These are phyloP conservation scores for Linnemannia schmuckeri DNA, from an alignment of 192 early-diverging fungal species.

Conservation along the genomic window DNA sequence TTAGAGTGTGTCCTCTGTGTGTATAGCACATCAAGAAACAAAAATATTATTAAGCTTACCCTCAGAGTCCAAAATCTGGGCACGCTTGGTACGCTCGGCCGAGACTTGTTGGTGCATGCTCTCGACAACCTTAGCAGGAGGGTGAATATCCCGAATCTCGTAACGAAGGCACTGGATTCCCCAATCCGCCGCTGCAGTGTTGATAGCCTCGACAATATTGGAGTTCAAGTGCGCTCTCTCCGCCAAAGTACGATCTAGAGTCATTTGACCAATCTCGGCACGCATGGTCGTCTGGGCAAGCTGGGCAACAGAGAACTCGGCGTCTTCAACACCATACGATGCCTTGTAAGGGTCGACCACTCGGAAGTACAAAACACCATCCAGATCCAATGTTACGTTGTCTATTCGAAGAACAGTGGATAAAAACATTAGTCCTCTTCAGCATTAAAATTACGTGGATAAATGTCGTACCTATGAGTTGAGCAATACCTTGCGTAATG, in stretches of 20 bases:
- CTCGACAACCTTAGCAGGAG: slow-evolving; percentile 93
- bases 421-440: background rate
- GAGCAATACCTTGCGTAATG: slow-evolving; percentile 82
- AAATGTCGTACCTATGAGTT: background rate
- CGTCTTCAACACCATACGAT: slow-evolving; percentile 94
- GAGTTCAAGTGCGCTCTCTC: slow-evolving; percentile 93
- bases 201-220: slow-evolving; percentile 96
- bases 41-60: slow-evolving; percentile 28
- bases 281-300: slow-evolving; percentile 99
- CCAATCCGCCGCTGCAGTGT: slow-evolving; percentile 93
- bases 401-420: slow-evolving; percentile 63
- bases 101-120: slow-evolving; percentile 99
- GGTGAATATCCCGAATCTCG: slow-evolving; percentile 97
- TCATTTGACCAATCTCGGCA: slow-evolving; percentile 99
- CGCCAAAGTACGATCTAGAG: slow-evolving; percentile 93
- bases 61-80: slow-evolving; percentile 92
- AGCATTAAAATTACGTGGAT: background rate
- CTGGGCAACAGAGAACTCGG: slow-evolving; percentile 95
- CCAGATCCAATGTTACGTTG: slow-evolving; percentile 95
- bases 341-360: slow-evolving; percentile 94
- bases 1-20: background rate
- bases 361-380: slow-evolving; percentile 97
- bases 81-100: slow-evolving; percentile 95
- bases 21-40: background rate
- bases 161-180: slow-evolving; percentile 96